A percentile compares a stretch with the other conserved stretches of the same genome.
Conservation (phyloP, 2,329 filamentous ascomycete species). For the Paracorniculantispora psalliotae region DNA sequence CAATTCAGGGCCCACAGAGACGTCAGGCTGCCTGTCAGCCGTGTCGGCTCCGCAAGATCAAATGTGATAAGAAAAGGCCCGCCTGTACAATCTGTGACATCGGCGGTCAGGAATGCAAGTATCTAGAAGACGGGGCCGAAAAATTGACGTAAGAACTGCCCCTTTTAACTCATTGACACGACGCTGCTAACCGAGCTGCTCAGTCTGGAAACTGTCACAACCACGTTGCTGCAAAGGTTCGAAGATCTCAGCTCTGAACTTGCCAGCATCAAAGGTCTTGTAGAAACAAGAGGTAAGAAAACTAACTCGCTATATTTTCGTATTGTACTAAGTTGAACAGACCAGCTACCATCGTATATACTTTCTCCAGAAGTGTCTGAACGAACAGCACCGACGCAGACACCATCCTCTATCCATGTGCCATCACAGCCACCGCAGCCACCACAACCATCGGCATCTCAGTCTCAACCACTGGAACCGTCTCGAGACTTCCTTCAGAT, state of each 20-base stretch:
- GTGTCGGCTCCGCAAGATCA: constrained; percentile 18
- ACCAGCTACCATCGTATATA: background rate
- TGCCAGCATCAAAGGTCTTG: constrained; percentile 11
- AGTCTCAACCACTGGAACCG: constrained; percentile 12
- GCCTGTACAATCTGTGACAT: constrained; percentile 15
- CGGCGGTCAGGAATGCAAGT: constrained; percentile 18
- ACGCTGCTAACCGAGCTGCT: background rate
- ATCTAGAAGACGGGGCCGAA: constrained; percentile 15
- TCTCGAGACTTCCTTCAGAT: constrained; percentile 20
- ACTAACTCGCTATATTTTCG: no score
- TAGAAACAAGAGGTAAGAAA: constrained; percentile 6
- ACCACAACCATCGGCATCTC: background rate
- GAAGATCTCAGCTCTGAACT: constrained; percentile 17
- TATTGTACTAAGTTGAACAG: background rate
- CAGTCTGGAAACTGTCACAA: constrained; percentile 18
- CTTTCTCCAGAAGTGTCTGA: background rate
- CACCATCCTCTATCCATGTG: background rate
- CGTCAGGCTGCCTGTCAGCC: constrained; percentile 19
- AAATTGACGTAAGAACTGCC: constrained; percentile 16
- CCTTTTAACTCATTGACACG: background rate
- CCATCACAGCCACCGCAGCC: background rate
- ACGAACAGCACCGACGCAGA: background rate
- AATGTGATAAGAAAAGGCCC: constrained; percentile 20
- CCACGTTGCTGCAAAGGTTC: constrained; percentile 16
- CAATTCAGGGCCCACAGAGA: constrained; percentile 10